A percentile compares a stretch with the other conserved stretches of the same genome.
Conservation (phyloP, 2,329 filamentous ascomycete genomes). For the Trichoderma atrobrunneum region DNA sequence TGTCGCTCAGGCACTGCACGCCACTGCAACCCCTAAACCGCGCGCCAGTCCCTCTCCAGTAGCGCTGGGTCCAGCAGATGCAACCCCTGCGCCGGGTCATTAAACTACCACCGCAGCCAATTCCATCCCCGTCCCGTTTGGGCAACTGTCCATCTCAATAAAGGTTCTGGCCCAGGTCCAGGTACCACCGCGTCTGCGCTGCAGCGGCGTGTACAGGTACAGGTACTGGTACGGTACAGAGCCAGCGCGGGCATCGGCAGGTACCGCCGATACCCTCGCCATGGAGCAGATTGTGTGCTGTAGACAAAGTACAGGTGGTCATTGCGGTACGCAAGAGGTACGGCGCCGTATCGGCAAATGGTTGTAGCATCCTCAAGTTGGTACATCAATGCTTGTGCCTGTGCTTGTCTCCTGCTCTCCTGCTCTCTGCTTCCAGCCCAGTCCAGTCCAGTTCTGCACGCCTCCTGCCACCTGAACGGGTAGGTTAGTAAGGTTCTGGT, state of each 20-base stretch:
- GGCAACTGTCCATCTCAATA: conserved; percentile 27
- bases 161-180: conserved; percentile 3
- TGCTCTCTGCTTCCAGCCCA: background rate
- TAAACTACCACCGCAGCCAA: conserved; percentile 37
- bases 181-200: background rate
- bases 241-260: background rate
- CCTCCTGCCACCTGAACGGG: background rate
- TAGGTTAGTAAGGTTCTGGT: background rate
- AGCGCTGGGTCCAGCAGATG: background rate
- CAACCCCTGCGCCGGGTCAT: conserved; percentile 28
- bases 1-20: background rate
- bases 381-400: background rate
- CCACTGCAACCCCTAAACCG: conserved; percentile 17
- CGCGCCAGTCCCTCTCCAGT: conserved; percentile 8
- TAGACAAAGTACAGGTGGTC: background rate
- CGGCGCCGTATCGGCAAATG: background rate
- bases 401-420: background rate
- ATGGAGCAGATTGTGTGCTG: background rate
- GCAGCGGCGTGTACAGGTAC: background rate
- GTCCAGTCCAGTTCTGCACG: background rate
- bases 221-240: background rate
- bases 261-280: background rate
- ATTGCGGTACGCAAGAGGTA: background rate
- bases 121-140: conserved; percentile 33
- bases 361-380: background rate